phyloP scores from a whole-genome alignment of 805 yeast species.

The Brettanomyces anomalus region DNA sequence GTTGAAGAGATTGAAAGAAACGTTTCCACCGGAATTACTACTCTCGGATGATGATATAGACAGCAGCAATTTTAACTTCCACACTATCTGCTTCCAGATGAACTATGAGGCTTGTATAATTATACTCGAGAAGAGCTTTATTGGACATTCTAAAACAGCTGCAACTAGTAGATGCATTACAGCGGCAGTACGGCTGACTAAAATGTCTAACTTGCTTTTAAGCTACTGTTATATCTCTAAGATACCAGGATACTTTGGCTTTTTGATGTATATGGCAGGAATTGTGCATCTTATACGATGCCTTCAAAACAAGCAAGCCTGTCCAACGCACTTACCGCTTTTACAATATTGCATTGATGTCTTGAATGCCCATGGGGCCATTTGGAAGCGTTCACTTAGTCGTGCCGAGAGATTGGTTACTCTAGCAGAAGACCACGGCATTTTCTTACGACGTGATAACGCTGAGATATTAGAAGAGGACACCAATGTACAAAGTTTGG shows the following conservation, averaged over 20 bases:
- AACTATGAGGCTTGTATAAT: conserved; percentile 16
- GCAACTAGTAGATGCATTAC: conserved; percentile 13
- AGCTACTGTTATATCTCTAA: neutral
- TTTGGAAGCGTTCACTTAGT: too few relatives aligned
- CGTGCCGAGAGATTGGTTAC: too few relatives aligned
- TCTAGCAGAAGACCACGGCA: too few relatives aligned
- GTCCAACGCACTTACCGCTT: too few relatives aligned
- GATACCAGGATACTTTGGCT: neutral
- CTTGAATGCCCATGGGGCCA: too few relatives aligned
- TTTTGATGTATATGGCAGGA: neutral
- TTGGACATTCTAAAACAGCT: conserved; percentile 7
- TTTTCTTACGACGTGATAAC: too few relatives aligned
- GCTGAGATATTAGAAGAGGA: too few relatives aligned
- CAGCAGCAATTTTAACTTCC: too few relatives aligned
- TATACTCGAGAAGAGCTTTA: conserved; percentile 16
- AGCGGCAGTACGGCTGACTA: conserved; percentile 13
- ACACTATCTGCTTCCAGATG: conserved; percentile 13
- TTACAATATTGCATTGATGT: too few relatives aligned
- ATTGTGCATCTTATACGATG: neutral
- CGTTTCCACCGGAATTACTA: conserved; percentile 14
- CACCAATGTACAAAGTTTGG: too few relatives aligned
- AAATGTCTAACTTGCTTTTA: conserved; percentile 1
- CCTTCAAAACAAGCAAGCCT: too few relatives aligned
- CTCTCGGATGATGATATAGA: conserved; percentile 2
- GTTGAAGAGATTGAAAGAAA: conserved; percentile 14